phyloP scores from a whole-genome alignment of 768 basidiomycete species.

The Lyophyllum shimeji region DNA sequence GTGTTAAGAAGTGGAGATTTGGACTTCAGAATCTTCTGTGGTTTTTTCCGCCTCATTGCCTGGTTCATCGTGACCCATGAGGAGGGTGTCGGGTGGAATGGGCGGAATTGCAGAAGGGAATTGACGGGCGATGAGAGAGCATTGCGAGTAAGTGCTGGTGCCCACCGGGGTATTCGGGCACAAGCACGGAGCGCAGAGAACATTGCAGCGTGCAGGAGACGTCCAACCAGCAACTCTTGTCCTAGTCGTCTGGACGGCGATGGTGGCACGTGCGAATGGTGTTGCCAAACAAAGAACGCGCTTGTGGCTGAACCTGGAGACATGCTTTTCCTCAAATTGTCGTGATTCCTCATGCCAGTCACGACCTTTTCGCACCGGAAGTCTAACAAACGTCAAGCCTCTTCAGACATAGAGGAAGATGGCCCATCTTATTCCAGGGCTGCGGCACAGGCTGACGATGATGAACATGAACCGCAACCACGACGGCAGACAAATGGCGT shows the following conservation, averaged over 20 bases:
- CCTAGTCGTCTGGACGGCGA: too few relatives aligned
- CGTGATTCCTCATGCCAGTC: slow-evolving; percentile 32
- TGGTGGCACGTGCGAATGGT: slow-evolving; percentile 2
- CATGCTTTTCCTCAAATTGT: slow-evolving; percentile 13
- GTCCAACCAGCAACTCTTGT: too few relatives aligned
- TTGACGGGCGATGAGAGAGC: background rate
- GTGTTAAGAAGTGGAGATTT: slow-evolving; percentile 78
- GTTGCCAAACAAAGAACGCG: slow-evolving; percentile 35
- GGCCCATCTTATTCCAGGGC: slow-evolving; percentile 31
- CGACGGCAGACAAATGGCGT: slow-evolving; percentile 22
- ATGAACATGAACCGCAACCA: slow-evolving; percentile 34
- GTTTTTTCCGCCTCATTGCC: slow-evolving; percentile 76
- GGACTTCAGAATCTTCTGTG: slow-evolving; percentile 48
- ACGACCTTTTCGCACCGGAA: slow-evolving; percentile 40
- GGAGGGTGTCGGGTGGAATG: slow-evolving; percentile 65
- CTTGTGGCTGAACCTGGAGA: slow-evolving; percentile 19
- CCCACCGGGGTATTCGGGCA: slow-evolving; percentile 28
- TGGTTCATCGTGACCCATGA: slow-evolving; percentile 79
- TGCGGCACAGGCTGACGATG: slow-evolving; percentile 43
- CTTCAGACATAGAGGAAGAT: slow-evolving; percentile 64
- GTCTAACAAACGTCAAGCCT: slow-evolving; percentile 42
- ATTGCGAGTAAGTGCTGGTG: slow-evolving; percentile 23
- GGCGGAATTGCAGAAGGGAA: slow-evolving; percentile 34
- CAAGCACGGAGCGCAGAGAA: slow-evolving; percentile 36
- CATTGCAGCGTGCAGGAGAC: slow-evolving; percentile 25